Evolutionary conservation across 345 rosid genomes (phyloP).

Genomic region (Eucalyptus tenuipes): DNA sequence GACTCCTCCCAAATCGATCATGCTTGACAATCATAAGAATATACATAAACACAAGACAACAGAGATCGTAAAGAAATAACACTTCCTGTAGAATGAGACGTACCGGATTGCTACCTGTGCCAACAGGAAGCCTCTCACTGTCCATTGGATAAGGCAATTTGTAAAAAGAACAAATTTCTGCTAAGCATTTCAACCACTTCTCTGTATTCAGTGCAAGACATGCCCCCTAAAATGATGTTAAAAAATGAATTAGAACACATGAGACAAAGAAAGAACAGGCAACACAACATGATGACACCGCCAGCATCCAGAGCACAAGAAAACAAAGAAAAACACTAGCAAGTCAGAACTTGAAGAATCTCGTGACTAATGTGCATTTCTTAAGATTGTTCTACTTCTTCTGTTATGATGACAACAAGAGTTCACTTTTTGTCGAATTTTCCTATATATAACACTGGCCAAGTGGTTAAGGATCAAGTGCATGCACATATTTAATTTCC

Average conservation of each 20-base stretch:
- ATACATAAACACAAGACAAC: background rate
- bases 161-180: conserved; percentile 58
- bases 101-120: conserved; percentile 97
- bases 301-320: background rate
- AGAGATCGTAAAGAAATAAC: background rate
- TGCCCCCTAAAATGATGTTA: conserved; percentile 55
- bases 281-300: background rate
- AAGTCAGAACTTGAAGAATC: background rate
- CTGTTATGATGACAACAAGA: background rate
- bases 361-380: background rate
- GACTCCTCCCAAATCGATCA: background rate
- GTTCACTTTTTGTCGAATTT: background rate
- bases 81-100: conserved; percentile 6
- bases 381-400: background rate
- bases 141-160: conserved; percentile 45
- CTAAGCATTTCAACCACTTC: conserved; percentile 71
- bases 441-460: background rate
- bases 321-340: background rate
- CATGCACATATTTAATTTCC: background rate
- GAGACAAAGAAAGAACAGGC: background rate
- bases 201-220: conserved; percentile 79
- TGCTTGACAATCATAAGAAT: background rate
- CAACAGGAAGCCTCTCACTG: conserved; percentile 83
- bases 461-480: background rate
- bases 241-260: background rate